phyloP scores from a whole-genome alignment of 371 early-diverging fungal species.

The Vairimorpha necatrix region DNA sequence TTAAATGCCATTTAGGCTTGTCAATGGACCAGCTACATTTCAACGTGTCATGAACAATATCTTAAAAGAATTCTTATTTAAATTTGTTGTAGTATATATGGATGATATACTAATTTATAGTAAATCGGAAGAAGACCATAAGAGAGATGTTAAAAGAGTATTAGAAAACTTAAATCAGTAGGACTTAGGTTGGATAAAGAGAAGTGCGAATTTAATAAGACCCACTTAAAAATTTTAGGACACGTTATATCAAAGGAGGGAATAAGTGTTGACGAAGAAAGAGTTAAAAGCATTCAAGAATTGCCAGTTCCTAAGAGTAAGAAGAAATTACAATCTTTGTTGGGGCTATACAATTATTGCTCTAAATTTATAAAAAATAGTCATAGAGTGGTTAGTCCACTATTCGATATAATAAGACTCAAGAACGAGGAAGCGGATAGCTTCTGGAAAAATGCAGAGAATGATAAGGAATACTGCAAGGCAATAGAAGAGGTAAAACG shows the following conservation, averaged over 20 bases:
- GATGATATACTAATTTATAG: constrained; percentile 32
- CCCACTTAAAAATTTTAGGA: not conserved
- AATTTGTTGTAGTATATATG: constrained; percentile 21
- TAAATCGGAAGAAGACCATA: constrained; percentile 20
- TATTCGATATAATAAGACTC: not conserved
- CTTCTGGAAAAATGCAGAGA: too few relatives aligned
- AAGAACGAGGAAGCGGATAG: not conserved
- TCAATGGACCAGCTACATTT: constrained; percentile 36
- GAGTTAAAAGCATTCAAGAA: not conserved
- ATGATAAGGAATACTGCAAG: not conserved
- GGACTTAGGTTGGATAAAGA: not conserved
- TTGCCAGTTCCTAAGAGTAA: not conserved
- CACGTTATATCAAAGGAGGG: not conserved
- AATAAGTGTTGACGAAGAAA: not conserved
- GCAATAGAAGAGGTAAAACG: not conserved
- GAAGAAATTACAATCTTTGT: not conserved
- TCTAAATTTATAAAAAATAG: not conserved
- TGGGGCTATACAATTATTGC: not conserved
- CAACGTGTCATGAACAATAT: constrained; percentile 47
- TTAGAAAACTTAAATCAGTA: not conserved
- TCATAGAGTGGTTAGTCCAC: not conserved
- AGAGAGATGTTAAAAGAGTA: not conserved
- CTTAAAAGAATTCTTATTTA: not conserved
- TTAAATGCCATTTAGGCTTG: constrained; percentile 23
- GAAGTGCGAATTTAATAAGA: not conserved